Conservation (phyloP, 257 asterid species). For the Solanum piurae region DNA sequence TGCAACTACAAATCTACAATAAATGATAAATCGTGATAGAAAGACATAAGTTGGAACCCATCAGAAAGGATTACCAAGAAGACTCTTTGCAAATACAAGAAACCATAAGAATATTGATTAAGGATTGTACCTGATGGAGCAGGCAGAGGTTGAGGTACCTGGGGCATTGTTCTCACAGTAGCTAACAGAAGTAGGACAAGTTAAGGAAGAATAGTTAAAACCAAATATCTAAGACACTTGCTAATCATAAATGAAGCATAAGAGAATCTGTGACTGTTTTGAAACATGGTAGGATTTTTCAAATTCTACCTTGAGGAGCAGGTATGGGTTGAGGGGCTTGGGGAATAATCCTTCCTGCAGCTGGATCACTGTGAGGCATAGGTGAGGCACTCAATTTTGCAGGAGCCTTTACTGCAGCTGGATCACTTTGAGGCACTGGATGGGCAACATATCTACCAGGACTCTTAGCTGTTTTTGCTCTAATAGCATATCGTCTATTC, state of each 20-base stretch:
- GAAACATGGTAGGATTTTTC: neutral
- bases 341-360: conserved; percentile 35
- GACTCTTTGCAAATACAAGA: neutral
- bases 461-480: conserved; percentile 54
- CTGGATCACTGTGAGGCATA: conserved; percentile 35
- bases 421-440: conserved; percentile 35
- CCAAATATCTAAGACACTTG: conserved; percentile 5
- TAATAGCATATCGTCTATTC: conserved; percentile 70
- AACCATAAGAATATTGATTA: neutral
- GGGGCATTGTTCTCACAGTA: conserved; percentile 35
- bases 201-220: neutral
- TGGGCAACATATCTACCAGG: conserved; percentile 36
- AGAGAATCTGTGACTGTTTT: neutral
- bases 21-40: neutral
- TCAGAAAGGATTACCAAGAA: neutral
- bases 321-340: conserved; percentile 41
- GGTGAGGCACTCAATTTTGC: conserved; percentile 17
- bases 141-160: conserved; percentile 40
- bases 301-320: conserved; percentile 7
- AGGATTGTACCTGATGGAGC: conserved; percentile 41
- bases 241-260: conserved; percentile 1
- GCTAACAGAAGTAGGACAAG: conserved; percentile 2
- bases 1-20: neutral
- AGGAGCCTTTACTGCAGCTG: conserved; percentile 20
- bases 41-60: neutral